Percentiles rank a stretch among this genome's conserved stretches.
phyloP scores from a whole-genome alignment of 2,329 filamentous ascomycete species.

The Cordyceps javanica region DNA sequence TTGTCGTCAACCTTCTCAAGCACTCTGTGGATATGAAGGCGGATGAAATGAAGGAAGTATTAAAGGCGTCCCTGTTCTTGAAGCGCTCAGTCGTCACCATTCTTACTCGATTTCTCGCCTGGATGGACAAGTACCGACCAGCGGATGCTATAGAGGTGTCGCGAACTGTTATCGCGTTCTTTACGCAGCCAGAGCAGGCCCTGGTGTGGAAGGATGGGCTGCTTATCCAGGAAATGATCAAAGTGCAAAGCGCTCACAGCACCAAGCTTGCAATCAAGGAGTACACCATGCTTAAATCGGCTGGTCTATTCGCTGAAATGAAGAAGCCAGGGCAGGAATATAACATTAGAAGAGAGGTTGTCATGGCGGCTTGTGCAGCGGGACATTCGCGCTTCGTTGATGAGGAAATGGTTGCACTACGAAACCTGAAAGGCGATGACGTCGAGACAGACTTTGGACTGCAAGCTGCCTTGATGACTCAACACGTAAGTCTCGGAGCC shows the following conservation, averaged over 20 bases:
- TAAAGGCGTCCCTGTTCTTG: neutral
- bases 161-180: neutral
- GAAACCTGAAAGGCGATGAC: neutral
- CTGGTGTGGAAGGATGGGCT: neutral
- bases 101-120: neutral
- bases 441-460: constrained; percentile 1
- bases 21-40: neutral
- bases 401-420: neutral
- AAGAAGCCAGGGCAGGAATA: neutral
- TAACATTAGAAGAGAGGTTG: neutral
- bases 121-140: neutral
- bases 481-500: neutral
- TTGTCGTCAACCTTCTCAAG: neutral
- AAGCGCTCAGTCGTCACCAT: neutral
- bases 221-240: neutral
- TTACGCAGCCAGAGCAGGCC: neutral
- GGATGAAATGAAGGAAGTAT: neutral
- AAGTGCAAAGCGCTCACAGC: neutral
- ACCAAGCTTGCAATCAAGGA: neutral
- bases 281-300: neutral
- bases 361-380: neutral
- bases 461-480: constrained; percentile 4
- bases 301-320: neutral
- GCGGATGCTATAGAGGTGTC: neutral
- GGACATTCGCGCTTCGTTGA: neutral